Evolutionary conservation across 768 basidiomycete genomes (phyloP).

Genomic region (Coprinopsis sp.): DNA sequence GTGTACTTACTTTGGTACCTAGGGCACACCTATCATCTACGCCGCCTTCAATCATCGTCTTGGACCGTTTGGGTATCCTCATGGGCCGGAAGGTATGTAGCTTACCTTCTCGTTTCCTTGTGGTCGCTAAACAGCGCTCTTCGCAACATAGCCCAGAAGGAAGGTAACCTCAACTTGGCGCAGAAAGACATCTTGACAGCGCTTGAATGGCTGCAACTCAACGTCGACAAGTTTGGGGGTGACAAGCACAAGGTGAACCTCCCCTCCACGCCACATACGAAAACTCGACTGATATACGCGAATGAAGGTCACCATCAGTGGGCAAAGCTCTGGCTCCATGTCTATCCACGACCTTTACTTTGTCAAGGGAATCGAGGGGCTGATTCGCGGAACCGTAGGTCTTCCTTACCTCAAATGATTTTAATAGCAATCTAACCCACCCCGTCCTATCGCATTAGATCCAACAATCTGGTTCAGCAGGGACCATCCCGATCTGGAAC

Average conservation of each 20-base stretch:
- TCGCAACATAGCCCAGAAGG: conserved; percentile 32
- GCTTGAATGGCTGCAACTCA: conserved; percentile 51
- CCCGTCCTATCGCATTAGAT: too few relatives aligned
- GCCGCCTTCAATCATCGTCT: conserved; percentile 40
- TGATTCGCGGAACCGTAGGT: conserved; percentile 30
- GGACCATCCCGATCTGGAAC: conserved; percentile 26
- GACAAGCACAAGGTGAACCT: conserved; percentile 30
- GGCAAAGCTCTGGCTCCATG: conserved; percentile 54
- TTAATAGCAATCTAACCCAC: neutral
- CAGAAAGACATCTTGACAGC: conserved; percentile 42
- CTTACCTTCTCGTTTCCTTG: neutral
- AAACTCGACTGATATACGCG: neutral
- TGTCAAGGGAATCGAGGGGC: conserved; percentile 25
- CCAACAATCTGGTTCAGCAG: conserved; percentile 37
- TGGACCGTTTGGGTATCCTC: conserved; percentile 42
- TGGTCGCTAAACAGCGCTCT: neutral
- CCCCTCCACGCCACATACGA: neutral
- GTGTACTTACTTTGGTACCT: neutral
- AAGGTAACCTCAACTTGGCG: conserved; percentile 39
- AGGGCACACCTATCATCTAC: conserved; percentile 41
- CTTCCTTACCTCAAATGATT: neutral
- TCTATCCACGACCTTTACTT: conserved; percentile 35
- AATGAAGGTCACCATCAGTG: conserved; percentile 45
- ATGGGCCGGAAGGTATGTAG: conserved; percentile 31
- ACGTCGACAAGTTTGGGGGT: conserved; percentile 58